Percentiles rank a stretch among this genome's conserved stretches.
Conservation (phyloP, 2,329 filamentous ascomycete genomes). For the Apiospora koreana region DNA sequence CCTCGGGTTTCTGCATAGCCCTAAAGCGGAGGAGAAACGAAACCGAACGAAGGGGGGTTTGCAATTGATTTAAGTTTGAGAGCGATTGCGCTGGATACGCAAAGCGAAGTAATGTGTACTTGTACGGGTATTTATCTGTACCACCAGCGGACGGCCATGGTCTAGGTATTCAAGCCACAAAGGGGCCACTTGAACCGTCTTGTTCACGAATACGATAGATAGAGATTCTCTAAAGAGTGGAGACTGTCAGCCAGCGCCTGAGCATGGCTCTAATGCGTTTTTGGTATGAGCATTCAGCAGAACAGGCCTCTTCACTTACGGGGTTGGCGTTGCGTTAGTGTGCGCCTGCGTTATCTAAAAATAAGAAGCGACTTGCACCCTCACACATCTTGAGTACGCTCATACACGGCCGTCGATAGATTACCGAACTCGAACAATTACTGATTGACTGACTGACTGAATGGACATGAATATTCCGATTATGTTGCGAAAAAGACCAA, state of each 20-base stretch:
- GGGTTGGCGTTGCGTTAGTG: not conserved
- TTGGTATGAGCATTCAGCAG: not conserved
- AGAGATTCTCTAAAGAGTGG: not conserved
- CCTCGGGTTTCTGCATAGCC: not conserved
- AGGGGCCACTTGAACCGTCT: not conserved
- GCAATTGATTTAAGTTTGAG: not conserved
- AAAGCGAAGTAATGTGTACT: not conserved
- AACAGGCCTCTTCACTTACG: not conserved
- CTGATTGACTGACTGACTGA: not conserved
- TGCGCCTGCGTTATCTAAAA: not conserved
- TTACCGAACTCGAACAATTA: not conserved
- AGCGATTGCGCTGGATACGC: not conserved
- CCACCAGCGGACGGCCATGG: not conserved
- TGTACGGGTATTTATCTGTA: constrained; percentile 1
- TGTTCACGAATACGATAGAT: not conserved
- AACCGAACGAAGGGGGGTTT: not conserved
- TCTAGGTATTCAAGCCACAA: not conserved
- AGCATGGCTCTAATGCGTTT: not conserved
- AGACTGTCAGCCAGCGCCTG: not conserved
- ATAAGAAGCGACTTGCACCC: not conserved
- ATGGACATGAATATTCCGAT: not conserved
- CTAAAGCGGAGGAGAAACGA: not conserved
- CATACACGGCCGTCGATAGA: not conserved
- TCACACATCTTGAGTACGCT: not conserved
- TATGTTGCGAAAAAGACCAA: not conserved